Evolutionary conservation across 768 basidiomycete species (phyloP), one percentile per base, ranked within the genome.

Genomic region (Terana coerulea): DNA sequence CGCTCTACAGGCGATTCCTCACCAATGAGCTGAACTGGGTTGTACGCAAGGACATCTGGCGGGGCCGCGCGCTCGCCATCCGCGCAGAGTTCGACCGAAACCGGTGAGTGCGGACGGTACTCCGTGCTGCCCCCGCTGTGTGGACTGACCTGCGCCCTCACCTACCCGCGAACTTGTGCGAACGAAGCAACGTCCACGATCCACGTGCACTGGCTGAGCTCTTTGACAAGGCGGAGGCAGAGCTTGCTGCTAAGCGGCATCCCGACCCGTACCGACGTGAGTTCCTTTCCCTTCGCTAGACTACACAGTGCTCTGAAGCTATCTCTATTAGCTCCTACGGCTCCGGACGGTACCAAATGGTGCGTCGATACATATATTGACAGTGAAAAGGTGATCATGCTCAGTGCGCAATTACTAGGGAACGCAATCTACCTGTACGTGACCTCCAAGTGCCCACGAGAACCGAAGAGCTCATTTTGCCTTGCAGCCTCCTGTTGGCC

Each of bases 271-370:
- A 93, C 69, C 86, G 89, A 66, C 70, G 95, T 98, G 69, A 72
- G 93, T 84, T 22, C 19, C 34, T n/a, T 15, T 1, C 12, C 25
- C 8, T n/a, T 19, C 29, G 10, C 24, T 22, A 25, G 2, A 28
- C 34, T 21, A 42, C 34, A 12, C 26, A 24, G 41, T 28, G 12
- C 9, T 46, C 25, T 28, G 39, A 22, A 35, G 46, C 49, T 55
- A 17, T 10, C 25, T 34, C 25, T 1, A 57, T 34, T 55, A 98
- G 95, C 86, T 52, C 79, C 94, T 41, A 63, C 78, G 34, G 88
- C 84, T 67, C 91, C 92, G 41, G 92, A 88, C 52, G 95, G 95
- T 52, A 93, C 92, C n/a, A 97, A 95, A 72, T 98, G 94, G 94
- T 95, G 62, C 60, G 86, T 79, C 14, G 37, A 15, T 43, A 21